Evolutionary conservation across 352 stramenopile genomes (phyloP), one percentile per base, ranked within the genome.

Genomic region (Phytophthora pluvialis): DNA sequence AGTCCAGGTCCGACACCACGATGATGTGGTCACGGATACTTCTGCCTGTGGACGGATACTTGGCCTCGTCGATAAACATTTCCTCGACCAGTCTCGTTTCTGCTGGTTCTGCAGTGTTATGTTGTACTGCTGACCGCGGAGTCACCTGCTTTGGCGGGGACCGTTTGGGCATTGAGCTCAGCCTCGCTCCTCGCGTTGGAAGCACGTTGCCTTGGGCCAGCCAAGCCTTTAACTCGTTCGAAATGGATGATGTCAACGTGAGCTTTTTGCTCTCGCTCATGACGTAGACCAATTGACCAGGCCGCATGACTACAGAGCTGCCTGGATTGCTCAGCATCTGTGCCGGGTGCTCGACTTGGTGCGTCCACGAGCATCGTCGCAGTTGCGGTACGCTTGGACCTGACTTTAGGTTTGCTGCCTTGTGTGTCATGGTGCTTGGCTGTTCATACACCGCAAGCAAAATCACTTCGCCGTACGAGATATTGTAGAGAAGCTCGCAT

Each of bases 241-340:
- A 44, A 51, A 86, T 80, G 33, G 75, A 80, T 3, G 70, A 31
- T 16, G 77, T 80, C 38, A 81, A 68, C 11, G 75, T 83, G 26
- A 89, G 62, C 25, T 78, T 83, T 60, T 86, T 86, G 60, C 77
- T 89, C 47, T 90, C 81, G 38, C 81, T 89, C 57, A 90, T 66
- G 31, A 90, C 69, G 62, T 90, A 90, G 18, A 90, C 77, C 42
- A 88, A 74, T 50, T 89, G 79, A 2, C 73, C 75, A 2, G 64
- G 31, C 8, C 39, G 49, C 53, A 90, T 78, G 18, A 72, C 35
- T 9, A 88, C 62, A 5, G 73, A 81, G 36, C 61, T 73, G 3
- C 81, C 79, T 5, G 81, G 81, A 33, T 90, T 90, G 43, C 80
- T 81, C 18, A 83, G 26, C 73, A 74, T 75, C 31, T 60, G 56